A percentile compares a stretch with the other conserved stretches of the same genome.
phyloP scores from a whole-genome alignment of 1,284 basidiomycete genomes.

The Cryptococcus maquisensis region DNA sequence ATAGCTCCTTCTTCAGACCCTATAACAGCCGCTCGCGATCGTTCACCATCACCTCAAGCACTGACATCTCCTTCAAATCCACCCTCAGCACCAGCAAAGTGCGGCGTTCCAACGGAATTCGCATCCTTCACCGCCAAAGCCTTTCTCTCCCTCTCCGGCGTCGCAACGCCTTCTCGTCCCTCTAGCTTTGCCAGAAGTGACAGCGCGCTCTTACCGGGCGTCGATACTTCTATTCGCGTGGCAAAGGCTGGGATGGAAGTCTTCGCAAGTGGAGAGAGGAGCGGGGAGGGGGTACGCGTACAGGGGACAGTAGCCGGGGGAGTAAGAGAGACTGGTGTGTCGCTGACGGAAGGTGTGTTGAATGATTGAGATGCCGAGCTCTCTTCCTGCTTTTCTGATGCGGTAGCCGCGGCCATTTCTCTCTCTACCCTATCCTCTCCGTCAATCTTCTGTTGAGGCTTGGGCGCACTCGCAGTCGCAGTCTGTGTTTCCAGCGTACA shows the following conservation, averaged over 20 bases:
- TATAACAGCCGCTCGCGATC: not conserved
- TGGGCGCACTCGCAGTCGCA: too few species aligned
- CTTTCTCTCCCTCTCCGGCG: slow-evolving; percentile 9
- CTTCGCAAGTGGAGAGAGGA: not conserved
- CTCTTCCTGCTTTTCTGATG: not conserved
- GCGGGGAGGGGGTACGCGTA: too few species aligned
- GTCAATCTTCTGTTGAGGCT: not conserved
- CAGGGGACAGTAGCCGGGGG: too few species aligned
- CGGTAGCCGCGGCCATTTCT: too few species aligned
- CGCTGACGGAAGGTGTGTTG: not conserved
- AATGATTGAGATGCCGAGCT: not conserved
- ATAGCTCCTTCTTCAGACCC: too few species aligned
- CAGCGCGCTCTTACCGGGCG: slow-evolving; percentile 5
- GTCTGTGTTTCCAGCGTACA: not conserved
- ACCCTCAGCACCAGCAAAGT: not conserved
- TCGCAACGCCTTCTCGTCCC: slow-evolving; percentile 1
- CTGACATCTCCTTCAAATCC: slow-evolving; percentile 8
- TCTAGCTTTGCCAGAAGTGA: slow-evolving; percentile 10
- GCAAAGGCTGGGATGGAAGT: slow-evolving; percentile 1
- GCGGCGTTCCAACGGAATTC: slow-evolving; percentile 7
- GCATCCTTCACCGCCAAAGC: slow-evolving; percentile 17
- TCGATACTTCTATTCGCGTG: slow-evolving; percentile 9
- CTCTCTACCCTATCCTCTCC: not conserved
- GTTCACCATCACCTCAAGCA: not conserved
- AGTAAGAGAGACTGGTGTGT: not conserved